phyloP scores from a whole-genome alignment of 1,139 yeast genomes.

The Saccharomycopsis hybrid region DNA sequence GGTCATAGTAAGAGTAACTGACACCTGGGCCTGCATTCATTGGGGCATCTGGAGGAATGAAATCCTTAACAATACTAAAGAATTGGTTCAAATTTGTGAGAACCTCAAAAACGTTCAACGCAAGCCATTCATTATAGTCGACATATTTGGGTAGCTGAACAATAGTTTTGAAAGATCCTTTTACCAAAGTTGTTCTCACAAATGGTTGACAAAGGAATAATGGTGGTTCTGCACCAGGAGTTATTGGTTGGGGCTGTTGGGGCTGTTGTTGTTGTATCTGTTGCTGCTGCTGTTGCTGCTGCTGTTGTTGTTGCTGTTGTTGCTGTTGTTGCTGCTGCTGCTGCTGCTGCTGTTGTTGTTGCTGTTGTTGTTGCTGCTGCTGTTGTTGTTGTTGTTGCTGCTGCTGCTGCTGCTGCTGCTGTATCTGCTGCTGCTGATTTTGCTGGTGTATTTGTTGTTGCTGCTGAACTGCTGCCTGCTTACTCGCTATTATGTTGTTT shows the following conservation, averaged over 20 bases:
- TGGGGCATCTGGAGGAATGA: slow-evolving; percentile 80
- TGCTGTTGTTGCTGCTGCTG: slow-evolving; percentile 15
- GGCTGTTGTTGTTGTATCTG: slow-evolving; percentile 7
- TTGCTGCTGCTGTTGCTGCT: slow-evolving; percentile 18
- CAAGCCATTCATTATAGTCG: slow-evolving; percentile 93
- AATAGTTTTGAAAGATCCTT: slow-evolving; percentile 95
- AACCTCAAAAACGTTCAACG: slow-evolving; percentile 84
- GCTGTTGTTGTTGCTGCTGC: slow-evolving; percentile 13
- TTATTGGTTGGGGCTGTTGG: not conserved
- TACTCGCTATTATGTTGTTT: too few species aligned
- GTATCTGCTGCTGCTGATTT: too few species aligned
- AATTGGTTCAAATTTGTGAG: slow-evolving; percentile 82
- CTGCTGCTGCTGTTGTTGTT: slow-evolving; percentile 16
- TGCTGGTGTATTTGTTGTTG: too few species aligned
- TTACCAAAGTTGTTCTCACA: slow-evolving; percentile 88
- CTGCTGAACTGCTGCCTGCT: slow-evolving; percentile 17
- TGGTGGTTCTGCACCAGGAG: slow-evolving; percentile 33
- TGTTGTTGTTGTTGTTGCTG: slow-evolving; percentile 17
- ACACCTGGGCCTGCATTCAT: slow-evolving; percentile 96
- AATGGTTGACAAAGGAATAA: slow-evolving; percentile 87
- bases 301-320: slow-evolving; percentile 16
- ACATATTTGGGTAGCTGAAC: slow-evolving; percentile 94
- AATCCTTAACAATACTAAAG: slow-evolving; percentile 82
- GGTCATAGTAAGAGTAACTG: slow-evolving; percentile 87
- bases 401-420: too few species aligned